These are phyloP conservation scores for Picocystis salinarum DNA, from an alignment of 139 green algal genomes.

Conservation along the genomic window DNA sequence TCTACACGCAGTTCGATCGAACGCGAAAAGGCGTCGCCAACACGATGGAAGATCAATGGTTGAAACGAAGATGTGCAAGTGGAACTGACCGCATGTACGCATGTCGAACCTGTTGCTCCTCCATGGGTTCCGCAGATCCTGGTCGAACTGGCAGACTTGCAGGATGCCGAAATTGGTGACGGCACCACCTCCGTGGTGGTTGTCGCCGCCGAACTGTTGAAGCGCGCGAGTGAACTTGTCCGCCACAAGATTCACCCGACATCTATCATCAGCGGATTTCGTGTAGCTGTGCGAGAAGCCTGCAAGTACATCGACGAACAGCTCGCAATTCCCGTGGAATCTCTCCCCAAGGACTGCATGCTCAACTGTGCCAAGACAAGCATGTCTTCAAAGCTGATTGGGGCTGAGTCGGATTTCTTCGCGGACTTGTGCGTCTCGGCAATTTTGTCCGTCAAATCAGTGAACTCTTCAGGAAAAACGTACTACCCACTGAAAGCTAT, in stretches of 20 bases:
- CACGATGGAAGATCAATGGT: too few species aligned
- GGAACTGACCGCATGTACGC: too few species aligned
- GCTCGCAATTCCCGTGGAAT: conserved; percentile 50
- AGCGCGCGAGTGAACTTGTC: conserved; percentile 85
- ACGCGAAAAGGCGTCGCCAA: too few species aligned
- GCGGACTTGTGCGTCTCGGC: conserved; percentile 70
- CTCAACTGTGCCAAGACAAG: conserved; percentile 70
- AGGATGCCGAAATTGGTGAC: conserved; percentile 96
- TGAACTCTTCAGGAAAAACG: conserved; percentile 17
- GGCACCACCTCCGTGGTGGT: conserved; percentile 98
- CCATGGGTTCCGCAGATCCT: conserved; percentile 70
- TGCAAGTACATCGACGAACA: conserved; percentile 77
- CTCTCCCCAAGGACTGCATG: conserved; percentile 60
- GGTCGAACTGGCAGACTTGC: conserved; percentile 94
- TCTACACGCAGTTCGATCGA: too few species aligned
- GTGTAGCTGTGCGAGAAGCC: conserved; percentile 86
- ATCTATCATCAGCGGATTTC: conserved; percentile 89
- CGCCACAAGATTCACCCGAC: conserved; percentile 91
- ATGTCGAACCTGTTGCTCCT: too few species aligned
- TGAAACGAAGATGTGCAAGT: too few species aligned
- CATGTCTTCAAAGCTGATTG: conserved; percentile 90
- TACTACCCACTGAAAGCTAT: conserved; percentile 84
- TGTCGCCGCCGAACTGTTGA: conserved; percentile 86
- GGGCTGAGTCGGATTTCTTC: conserved; percentile 71
- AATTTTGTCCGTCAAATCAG: conserved; percentile 33